Conservation (phyloP, 129 eudicot species). For the Lonicera japonica region DNA sequence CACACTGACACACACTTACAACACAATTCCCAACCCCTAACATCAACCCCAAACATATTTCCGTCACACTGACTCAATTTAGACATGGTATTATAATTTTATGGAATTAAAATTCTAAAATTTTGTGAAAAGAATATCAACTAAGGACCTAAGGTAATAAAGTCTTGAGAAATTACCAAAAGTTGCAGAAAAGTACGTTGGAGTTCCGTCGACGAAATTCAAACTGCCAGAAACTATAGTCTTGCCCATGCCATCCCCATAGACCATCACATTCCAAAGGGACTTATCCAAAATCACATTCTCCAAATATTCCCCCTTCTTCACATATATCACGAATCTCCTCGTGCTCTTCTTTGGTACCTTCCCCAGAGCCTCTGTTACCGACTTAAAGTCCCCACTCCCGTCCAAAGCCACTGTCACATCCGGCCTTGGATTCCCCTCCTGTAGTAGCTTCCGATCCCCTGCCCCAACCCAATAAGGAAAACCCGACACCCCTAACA, state of each 20-base stretch:
- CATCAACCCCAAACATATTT: too few species aligned
- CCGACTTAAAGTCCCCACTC: constrained; percentile 16
- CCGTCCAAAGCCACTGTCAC: constrained; percentile 24
- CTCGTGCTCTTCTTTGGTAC: not conserved
- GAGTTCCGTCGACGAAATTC: constrained; percentile 4
- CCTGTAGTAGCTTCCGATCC: constrained; percentile 15
- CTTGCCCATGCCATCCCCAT: constrained; percentile 13
- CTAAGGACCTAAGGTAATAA: too few species aligned
- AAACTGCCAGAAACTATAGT: constrained; percentile 12
- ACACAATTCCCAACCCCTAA: too few species aligned
- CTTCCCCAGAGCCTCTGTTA: constrained; percentile 13
- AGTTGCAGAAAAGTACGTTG: constrained; percentile 3
- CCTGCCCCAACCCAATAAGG: constrained; percentile 7
- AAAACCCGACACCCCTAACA: not conserved
- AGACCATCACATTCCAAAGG: constrained; percentile 4
- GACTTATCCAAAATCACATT: not conserved
- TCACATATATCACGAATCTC: constrained; percentile 4
- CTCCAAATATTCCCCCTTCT: constrained; percentile 1
- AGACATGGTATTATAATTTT: too few species aligned
- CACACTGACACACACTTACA: too few species aligned
- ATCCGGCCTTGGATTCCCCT: not conserved
- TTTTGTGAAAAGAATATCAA: too few species aligned
- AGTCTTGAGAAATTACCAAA: constrained; percentile 7
- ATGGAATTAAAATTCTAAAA: too few species aligned
- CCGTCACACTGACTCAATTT: too few species aligned